phyloP scores from a whole-genome alignment of 768 basidiomycete species.

The Termitomyces sp. region DNA sequence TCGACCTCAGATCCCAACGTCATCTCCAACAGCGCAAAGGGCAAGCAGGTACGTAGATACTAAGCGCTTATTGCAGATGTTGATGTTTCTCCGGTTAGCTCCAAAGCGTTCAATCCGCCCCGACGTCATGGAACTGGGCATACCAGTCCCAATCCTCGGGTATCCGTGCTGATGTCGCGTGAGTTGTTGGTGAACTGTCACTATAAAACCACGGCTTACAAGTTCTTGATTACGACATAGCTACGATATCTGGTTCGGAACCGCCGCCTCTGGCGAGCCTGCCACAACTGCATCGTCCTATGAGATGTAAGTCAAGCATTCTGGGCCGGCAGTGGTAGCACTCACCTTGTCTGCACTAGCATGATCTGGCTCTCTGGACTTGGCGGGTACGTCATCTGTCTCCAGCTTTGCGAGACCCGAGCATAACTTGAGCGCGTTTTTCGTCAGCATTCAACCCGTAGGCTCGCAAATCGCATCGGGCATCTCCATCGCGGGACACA shows the following conservation, averaged over 20 bases:
- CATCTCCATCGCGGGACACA: slow-evolving; percentile 38
- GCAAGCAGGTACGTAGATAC: slow-evolving; percentile 34
- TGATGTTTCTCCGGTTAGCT: slow-evolving; percentile 20
- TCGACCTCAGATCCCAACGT: slow-evolving; percentile 42
- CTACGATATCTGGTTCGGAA: slow-evolving; percentile 53
- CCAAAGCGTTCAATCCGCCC: slow-evolving; percentile 33
- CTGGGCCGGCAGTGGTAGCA: background rate
- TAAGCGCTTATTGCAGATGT: background rate
- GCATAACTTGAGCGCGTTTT: too few relatives aligned
- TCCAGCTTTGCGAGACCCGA: background rate
- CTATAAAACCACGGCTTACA: background rate
- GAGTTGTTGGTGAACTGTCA: slow-evolving; percentile 1
- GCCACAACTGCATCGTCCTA: slow-evolving; percentile 42
- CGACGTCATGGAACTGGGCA: slow-evolving; percentile 46
- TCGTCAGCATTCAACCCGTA: slow-evolving; percentile 45
- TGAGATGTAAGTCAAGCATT: slow-evolving; percentile 37
- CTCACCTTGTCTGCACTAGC: slow-evolving; percentile 17
- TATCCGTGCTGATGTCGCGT: slow-evolving; percentile 52
- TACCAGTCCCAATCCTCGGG: slow-evolving; percentile 37
- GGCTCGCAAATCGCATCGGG: slow-evolving; percentile 40
- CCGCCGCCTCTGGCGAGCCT: slow-evolving; percentile 33
- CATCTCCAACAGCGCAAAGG: slow-evolving; percentile 37
- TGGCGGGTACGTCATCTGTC: slow-evolving; percentile 35
- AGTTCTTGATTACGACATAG: slow-evolving; percentile 15
- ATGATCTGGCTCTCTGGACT: slow-evolving; percentile 59